Conservation (phyloP, 768 basidiomycete species). For the Roridomyces roridus region DNA sequence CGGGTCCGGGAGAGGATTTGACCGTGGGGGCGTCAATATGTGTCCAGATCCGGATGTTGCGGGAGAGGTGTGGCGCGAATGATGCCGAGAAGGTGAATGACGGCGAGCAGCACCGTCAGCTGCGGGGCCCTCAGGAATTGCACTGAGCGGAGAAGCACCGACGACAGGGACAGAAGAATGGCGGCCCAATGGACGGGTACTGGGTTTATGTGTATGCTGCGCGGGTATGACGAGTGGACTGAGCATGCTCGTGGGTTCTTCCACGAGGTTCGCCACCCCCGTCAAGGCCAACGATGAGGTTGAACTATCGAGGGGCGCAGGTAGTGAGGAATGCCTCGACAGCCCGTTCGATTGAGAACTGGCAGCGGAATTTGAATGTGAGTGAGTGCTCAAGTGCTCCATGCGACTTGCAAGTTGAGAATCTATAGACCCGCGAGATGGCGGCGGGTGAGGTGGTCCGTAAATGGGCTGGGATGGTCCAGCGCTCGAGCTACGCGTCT, state of each 20-base stretch:
- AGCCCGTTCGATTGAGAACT: slow-evolving; percentile 21
- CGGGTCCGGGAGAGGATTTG: slow-evolving; percentile 33
- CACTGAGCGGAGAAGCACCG: slow-evolving; percentile 36
- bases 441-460: slow-evolving; percentile 16
- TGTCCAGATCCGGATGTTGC: slow-evolving; percentile 1
- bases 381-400: slow-evolving; percentile 32
- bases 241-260: slow-evolving; percentile 53
- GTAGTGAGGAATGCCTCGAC: slow-evolving; percentile 43
- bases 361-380: too few species aligned
- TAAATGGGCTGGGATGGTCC: slow-evolving; percentile 26
- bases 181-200: slow-evolving; percentile 32
- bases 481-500: slow-evolving; percentile 29
- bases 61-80: slow-evolving; percentile 19
- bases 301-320: slow-evolving; percentile 28
- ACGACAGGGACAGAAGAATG: slow-evolving; percentile 42
- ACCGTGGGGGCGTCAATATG: slow-evolving; percentile 22
- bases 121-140: slow-evolving; percentile 44
- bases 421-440: slow-evolving; percentile 21
- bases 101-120: slow-evolving; percentile 13
- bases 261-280: slow-evolving; percentile 41
- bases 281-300: slow-evolving; percentile 30
- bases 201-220: slow-evolving; percentile 20
- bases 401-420: slow-evolving; percentile 33
- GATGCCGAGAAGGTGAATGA: slow-evolving; percentile 8
- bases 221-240: slow-evolving; percentile 48